Evolutionary conservation across 1,139 yeast genomes (phyloP).

Genomic region (Pichia sp.): DNA sequence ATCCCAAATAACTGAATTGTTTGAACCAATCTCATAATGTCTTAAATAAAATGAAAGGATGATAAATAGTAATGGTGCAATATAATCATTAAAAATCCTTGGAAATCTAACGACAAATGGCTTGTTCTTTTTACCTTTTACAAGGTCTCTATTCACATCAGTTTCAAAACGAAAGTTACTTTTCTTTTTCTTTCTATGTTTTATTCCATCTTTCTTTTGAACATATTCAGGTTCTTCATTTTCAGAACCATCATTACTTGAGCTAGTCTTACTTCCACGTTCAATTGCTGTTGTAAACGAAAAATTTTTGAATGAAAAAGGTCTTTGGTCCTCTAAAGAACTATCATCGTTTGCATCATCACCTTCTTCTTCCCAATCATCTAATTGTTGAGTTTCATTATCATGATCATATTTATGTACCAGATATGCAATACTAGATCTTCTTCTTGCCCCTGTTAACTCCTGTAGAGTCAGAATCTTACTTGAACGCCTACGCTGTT

Average conservation of each 20-base stretch:
- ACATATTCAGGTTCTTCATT: background rate
- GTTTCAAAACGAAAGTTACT: no score
- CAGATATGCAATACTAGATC: background rate
- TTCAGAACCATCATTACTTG: background rate
- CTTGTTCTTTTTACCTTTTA: no score
- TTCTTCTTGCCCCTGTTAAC: background rate
- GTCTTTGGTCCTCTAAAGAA: no score
- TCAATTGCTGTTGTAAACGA: background rate
- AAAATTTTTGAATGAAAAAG: background rate
- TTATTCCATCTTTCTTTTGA: no score
- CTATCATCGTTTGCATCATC: background rate
- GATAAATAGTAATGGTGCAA: slow-evolving; percentile 47
- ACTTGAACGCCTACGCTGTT: background rate
- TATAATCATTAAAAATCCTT: background rate
- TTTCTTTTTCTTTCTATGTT: no score
- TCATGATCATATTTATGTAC: background rate
- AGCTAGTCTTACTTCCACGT: no score
- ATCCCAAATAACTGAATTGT: slow-evolving; percentile 83
- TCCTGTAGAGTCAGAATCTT: background rate
- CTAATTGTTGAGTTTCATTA: background rate
- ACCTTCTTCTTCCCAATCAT: background rate
- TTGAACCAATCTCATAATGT: slow-evolving; percentile 56
- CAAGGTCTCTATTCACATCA: no score
- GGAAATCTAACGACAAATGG: background rate
- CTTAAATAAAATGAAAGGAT: slow-evolving; percentile 60